Percentiles rank a stretch among this genome's conserved stretches.
Evolutionary conservation across 2,329 filamentous ascomycete species (phyloP).

Genomic region (Aspergillus amoenus): DNA sequence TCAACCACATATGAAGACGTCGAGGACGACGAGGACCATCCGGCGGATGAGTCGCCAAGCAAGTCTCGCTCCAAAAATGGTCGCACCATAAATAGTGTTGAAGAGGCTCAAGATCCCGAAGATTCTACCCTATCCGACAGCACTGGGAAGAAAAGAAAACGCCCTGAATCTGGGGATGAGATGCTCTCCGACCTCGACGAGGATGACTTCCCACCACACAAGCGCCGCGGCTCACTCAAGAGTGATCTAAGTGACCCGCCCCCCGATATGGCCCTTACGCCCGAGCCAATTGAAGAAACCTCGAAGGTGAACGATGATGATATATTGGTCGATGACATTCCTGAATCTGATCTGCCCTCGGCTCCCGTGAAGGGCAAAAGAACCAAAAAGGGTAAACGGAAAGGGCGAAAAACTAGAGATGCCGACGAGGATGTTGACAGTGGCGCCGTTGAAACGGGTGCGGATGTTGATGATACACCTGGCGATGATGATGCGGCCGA

Average conservation of each 20-base stretch:
- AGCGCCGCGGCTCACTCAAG: conserved; percentile 42
- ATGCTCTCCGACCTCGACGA: conserved; percentile 35
- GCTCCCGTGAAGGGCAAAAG: conserved; percentile 39
- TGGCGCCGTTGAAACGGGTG: conserved; percentile 41
- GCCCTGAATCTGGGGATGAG: conserved; percentile 37
- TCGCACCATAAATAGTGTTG: conserved; percentile 22
- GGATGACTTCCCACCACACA: conserved; percentile 42
- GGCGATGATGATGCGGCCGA: conserved; percentile 52
- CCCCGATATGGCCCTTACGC: conserved; percentile 33
- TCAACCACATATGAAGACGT: conserved; percentile 48
- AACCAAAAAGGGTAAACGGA: conserved; percentile 48
- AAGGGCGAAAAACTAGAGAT: conserved; percentile 43
- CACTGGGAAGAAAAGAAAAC: conserved; percentile 44
- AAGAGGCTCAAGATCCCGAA: conserved; percentile 26
- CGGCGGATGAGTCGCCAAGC: conserved; percentile 41
- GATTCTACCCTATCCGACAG: conserved; percentile 31
- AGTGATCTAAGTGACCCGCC: conserved; percentile 37
- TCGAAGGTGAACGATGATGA: conserved; percentile 31
- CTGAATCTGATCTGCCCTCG: conserved; percentile 30
- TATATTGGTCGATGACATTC: conserved; percentile 32
- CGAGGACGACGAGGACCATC: conserved; percentile 53
- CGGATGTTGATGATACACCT: conserved; percentile 47
- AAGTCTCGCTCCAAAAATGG: conserved; percentile 38
- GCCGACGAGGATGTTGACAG: conserved; percentile 37
- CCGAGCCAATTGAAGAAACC: conserved; percentile 36